These are phyloP conservation scores for Tetragonia tetragonoides DNA, from an alignment of 148 eudicot species.

Conservation along the genomic window DNA sequence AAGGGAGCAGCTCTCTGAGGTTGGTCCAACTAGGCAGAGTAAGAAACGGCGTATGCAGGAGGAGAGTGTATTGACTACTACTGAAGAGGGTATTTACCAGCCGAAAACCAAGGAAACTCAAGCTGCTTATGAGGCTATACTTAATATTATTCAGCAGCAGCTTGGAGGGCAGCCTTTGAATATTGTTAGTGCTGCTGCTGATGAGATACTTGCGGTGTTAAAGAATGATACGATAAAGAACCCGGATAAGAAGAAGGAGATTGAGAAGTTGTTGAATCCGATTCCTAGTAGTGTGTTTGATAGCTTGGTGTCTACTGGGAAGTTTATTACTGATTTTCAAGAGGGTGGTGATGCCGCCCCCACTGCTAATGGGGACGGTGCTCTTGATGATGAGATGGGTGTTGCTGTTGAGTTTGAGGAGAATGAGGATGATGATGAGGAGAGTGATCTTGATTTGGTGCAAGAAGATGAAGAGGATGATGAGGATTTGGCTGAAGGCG, in stretches of 20 bases:
- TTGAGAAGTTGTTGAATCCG: constrained; percentile 64
- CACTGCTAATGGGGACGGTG: constrained; percentile 49
- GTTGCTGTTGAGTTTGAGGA: constrained; percentile 90
- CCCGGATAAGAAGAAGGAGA: constrained; percentile 67
- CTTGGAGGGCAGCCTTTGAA: constrained; percentile 71
- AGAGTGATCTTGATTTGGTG: constrained; percentile 59
- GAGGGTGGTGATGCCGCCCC: constrained; percentile 48
- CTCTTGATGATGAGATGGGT: constrained; percentile 70
- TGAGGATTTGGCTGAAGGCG: constrained; percentile 52
- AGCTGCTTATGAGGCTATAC: constrained; percentile 75
- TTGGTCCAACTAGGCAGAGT: constrained; percentile 31
- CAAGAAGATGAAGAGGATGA: constrained; percentile 77
- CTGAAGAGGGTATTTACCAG: constrained; percentile 68
- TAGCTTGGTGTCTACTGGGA: constrained; percentile 49
- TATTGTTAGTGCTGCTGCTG: constrained; percentile 73
- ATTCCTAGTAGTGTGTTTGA: constrained; percentile 50
- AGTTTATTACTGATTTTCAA: constrained; percentile 63
- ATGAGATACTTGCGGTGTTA: constrained; percentile 72
- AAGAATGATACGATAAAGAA: constrained; percentile 59
- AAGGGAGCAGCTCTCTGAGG: constrained; percentile 38
- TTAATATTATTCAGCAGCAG: constrained; percentile 65
- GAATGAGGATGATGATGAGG: constrained; percentile 67
- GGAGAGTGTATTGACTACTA: constrained; percentile 62
- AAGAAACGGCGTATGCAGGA: constrained; percentile 61
- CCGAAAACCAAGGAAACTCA: constrained; percentile 77